phyloP scores from a whole-genome alignment of 495 filamentous ascomycete species.

The Aspergillus cavernicola region DNA sequence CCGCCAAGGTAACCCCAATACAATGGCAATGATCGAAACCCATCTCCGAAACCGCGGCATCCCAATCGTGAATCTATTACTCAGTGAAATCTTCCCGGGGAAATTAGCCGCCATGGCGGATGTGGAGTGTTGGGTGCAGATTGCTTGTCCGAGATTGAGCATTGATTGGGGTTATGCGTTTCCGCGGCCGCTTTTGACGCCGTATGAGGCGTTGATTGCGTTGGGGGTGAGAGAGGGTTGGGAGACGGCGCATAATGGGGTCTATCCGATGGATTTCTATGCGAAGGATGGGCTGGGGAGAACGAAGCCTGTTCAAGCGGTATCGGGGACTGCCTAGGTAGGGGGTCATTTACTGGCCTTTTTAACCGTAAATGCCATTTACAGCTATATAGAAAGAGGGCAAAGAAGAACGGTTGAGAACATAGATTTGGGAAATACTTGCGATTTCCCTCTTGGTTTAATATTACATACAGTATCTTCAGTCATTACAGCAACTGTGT shows the following conservation, averaged over 20 bases:
- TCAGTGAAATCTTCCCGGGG: conserved; percentile 93
- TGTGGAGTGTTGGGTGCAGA: conserved; percentile 96
- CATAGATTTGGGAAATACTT: conserved; percentile 3
- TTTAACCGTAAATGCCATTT: too few relatives aligned
- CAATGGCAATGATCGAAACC: conserved; percentile 78
- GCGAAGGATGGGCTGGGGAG: conserved; percentile 86
- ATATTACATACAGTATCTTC: conserved; percentile 23
- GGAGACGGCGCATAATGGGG: conserved; percentile 58
- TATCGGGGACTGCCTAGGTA: conserved; percentile 10
- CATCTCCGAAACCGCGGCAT: conserved; percentile 64
- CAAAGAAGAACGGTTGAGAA: neutral
- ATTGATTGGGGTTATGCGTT: conserved; percentile 99
- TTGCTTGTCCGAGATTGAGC: conserved; percentile 89
- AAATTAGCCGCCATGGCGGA: conserved; percentile 90
- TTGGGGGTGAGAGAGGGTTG: conserved; percentile 74
- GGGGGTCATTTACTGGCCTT: neutral
- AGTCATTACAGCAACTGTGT: conserved; percentile 16
- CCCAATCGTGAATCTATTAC: conserved; percentile 73
- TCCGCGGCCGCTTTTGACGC: conserved; percentile 78
- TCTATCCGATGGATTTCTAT: conserved; percentile 99
- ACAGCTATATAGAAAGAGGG: too few relatives aligned
- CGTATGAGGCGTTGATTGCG: conserved; percentile 91
- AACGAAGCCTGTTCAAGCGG: conserved; percentile 37
- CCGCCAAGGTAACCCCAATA: conserved; percentile 92
- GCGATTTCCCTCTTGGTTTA: conserved; percentile 6